These are phyloP conservation scores for Lachancea thermotolerans DNA, from an alignment of 805 yeast genomes.

Conservation along the genomic window DNA sequence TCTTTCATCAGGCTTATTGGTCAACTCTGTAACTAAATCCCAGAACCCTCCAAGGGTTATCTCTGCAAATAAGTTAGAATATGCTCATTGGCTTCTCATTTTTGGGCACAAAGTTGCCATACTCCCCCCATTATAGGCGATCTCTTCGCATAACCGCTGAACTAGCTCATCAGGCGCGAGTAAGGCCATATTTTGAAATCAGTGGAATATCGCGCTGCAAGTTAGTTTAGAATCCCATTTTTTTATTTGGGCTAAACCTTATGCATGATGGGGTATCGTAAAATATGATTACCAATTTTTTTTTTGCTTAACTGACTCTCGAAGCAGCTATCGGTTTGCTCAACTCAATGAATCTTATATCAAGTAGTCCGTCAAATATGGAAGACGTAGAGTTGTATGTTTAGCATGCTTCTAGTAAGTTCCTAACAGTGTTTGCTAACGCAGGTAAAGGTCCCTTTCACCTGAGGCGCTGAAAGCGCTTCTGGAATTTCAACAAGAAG, in stretches of 20 bases:
- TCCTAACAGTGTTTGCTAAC: no score
- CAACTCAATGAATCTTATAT: no score
- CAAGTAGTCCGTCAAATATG: neutral
- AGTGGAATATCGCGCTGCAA: neutral
- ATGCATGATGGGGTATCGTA: no score
- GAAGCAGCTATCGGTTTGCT: no score
- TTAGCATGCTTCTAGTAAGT: neutral
- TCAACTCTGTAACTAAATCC: conserved; percentile 10
- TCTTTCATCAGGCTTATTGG: conserved; percentile 8
- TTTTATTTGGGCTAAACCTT: neutral
- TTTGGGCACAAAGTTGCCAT: conserved; percentile 6
- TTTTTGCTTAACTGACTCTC: no score
- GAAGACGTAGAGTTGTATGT: neutral
- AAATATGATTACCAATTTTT: no score
- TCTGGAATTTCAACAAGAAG: conserved; percentile 61
- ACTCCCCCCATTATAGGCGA: conserved; percentile 30
- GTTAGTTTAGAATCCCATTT: neutral
- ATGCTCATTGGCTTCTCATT: no score
- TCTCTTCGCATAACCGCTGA: conserved; percentile 20
- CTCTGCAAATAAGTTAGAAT: conserved; percentile 4
- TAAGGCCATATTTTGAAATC: neutral
- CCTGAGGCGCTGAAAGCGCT: conserved; percentile 47
- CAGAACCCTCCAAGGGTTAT: conserved; percentile 14
- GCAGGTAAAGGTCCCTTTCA: conserved; percentile 30
- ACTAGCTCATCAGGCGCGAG: conserved; percentile 28